Conservation (phyloP, 2,329 filamentous ascomycete genomes). For the Fusarium torulosum region DNA sequence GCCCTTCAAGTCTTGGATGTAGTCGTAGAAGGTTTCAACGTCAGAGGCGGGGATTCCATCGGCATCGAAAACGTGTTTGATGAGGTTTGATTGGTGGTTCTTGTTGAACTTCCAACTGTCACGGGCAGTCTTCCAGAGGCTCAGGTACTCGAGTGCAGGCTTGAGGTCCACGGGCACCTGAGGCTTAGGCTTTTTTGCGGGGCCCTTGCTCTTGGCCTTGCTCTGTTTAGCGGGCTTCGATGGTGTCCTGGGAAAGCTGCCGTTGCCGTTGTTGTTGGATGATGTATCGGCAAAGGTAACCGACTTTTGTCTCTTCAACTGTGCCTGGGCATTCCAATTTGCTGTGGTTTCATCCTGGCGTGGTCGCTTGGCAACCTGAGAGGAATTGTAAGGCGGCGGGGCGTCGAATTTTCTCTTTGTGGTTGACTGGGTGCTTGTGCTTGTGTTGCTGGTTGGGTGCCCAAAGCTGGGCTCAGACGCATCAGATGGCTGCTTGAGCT, state of each 20-base stretch:
- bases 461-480: conserved; percentile 54
- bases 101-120: conserved; percentile 96
- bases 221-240: conserved; percentile 50
- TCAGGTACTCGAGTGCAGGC: conserved; percentile 80
- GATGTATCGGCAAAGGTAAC: conserved; percentile 63
- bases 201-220: conserved; percentile 54
- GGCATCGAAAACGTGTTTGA: conserved; percentile 84
- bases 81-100: conserved; percentile 84
- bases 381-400: conserved; percentile 51
- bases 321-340: conserved; percentile 47
- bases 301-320: conserved; percentile 59
- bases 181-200: conserved; percentile 55
- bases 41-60: conserved; percentile 77
- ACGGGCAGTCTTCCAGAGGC: conserved; percentile 77
- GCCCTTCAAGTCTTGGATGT: conserved; percentile 84
- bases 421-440: conserved; percentile 44
- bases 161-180: conserved; percentile 62
- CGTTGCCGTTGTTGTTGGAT: conserved; percentile 45
- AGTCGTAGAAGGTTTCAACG: conserved; percentile 77
- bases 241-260: conserved; percentile 49
- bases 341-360: conserved; percentile 49
- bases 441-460: conserved; percentile 54
- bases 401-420: conserved; percentile 58
- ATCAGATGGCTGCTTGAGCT: conserved; percentile 64
- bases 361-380: conserved; percentile 52